Evolutionary conservation across 371 early-diverging fungal genomes (phyloP), one percentile per base, ranked within the genome.

Genomic region (Circinella minor): DNA sequence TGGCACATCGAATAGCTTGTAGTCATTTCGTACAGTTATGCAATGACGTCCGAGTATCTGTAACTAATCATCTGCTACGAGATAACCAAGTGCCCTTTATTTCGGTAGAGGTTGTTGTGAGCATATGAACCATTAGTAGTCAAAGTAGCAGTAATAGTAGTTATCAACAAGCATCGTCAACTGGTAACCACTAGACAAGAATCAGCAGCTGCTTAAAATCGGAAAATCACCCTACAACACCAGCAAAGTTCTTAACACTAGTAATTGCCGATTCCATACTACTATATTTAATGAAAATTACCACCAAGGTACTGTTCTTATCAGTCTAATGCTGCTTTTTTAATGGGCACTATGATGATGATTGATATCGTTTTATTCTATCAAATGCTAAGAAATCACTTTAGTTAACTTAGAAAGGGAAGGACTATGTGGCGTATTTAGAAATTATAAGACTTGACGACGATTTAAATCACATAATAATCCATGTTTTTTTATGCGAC

Each of bases 1-100:
- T 92, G 1, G 94, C 94, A 66, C 89, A 90, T 47, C 94, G 91
- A 68, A 96, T 88, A 0, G 95, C 96, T 74, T 96, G 96, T 5
- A 94, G 7, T 96, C 98, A 65, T 95, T 96, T 36, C 91, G 85
- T 38, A 94, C 94, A 57, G 92, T 85, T 3, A 93, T 89, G 69
- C 94, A 94, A 14, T 91, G 86, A 69, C 94, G 90, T 59, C 92
- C 87, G 10, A 95, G 72, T 38, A 87, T 83, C n/a, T 83, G 76
- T 37, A 97, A 77, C 66, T 98, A 97, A 76, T 95, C 96, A 64
- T 96, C 97, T 4, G 91, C 96, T 43, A 97, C 88, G 10, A 97
- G 74, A 69, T 86, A 88, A 51, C 83, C 82, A 11, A 87, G 71
- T 0, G 81, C 70, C 36, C 27, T 57, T 49, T 59, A 37, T 63